Evolutionary conservation across 1,139 yeast genomes (phyloP).

Genomic region (Sporopachydermia cereana): DNA sequence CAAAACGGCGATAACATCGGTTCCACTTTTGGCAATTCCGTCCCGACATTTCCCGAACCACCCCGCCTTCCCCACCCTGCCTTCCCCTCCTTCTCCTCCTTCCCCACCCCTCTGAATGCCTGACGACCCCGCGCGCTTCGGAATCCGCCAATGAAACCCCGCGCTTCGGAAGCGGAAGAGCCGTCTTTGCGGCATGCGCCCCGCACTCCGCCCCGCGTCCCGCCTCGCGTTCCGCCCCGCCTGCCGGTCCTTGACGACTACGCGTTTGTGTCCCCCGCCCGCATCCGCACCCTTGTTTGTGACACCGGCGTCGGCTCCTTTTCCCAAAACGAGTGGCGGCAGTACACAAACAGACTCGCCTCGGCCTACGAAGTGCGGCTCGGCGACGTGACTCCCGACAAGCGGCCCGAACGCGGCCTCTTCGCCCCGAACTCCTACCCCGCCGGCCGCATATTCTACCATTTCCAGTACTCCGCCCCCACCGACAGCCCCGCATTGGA

Average conservation of each 20-base stretch:
- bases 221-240: background rate
- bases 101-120: too few relatives aligned
- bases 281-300: constrained; percentile 55
- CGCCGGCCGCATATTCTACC: constrained; percentile 54
- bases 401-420: constrained; percentile 31
- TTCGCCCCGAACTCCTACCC: constrained; percentile 87
- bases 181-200: too few relatives aligned
- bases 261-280: constrained; percentile 45
- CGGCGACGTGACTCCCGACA: constrained; percentile 60
- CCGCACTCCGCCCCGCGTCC: background rate
- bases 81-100: too few relatives aligned
- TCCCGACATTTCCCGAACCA: too few relatives aligned
- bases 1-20: too few relatives aligned
- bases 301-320: constrained; percentile 46
- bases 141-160: too few relatives aligned
- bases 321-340: constrained; percentile 34
- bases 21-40: too few relatives aligned
- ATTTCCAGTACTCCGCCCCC: constrained; percentile 37
- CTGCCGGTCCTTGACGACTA: constrained; percentile 20
- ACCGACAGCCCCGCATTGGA: constrained; percentile 54
- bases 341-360: constrained; percentile 35
- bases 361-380: constrained; percentile 54
- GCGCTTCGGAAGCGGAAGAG: too few relatives aligned
- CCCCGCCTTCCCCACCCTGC: too few relatives aligned
- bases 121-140: too few relatives aligned